Percentiles rank a stretch among this genome's conserved stretches.
phyloP scores from a whole-genome alignment of 306 rosid genomes.

The Purshia tridentata region DNA sequence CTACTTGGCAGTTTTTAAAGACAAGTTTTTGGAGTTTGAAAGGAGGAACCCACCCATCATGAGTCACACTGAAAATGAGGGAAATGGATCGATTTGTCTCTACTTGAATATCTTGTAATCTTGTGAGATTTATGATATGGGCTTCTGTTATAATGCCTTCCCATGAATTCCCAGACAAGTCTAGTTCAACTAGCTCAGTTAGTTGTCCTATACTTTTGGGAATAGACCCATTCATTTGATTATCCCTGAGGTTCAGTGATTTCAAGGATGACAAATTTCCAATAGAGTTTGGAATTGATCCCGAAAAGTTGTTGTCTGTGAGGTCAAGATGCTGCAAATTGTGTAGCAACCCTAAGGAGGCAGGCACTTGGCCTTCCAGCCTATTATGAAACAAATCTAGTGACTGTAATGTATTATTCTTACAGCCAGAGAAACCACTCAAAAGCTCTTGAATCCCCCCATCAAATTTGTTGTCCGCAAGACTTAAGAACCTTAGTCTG shows the following conservation, averaged over 20 bases:
- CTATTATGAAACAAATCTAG: not conserved
- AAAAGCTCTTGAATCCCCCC: constrained; percentile 8
- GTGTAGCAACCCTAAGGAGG: constrained; percentile 21
- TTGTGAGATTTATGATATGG: not conserved
- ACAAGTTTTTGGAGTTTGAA: not conserved
- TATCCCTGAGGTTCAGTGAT: not conserved
- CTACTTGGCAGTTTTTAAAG: too few species aligned
- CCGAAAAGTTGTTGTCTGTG: not conserved
- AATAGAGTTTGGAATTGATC: constrained; percentile 27
- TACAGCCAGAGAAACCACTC: not conserved
- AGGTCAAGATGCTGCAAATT: constrained; percentile 8
- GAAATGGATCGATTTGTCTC: not conserved
- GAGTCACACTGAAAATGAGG: not conserved
- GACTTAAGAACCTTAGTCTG: not conserved
- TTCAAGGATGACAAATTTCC: constrained; percentile 27
- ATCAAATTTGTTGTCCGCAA: not conserved
- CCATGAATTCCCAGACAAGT: not conserved
- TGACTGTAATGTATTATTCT: not conserved
- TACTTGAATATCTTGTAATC: not conserved
- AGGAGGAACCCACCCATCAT: not conserved
- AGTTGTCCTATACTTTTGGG: not conserved
- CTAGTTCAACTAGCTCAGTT: not conserved
- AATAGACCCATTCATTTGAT: not conserved
- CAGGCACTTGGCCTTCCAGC: constrained; percentile 17
- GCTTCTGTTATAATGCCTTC: not conserved